phyloP scores from a whole-genome alignment of 805 yeast genomes.

The Hanseniaspora lindneri region DNA sequence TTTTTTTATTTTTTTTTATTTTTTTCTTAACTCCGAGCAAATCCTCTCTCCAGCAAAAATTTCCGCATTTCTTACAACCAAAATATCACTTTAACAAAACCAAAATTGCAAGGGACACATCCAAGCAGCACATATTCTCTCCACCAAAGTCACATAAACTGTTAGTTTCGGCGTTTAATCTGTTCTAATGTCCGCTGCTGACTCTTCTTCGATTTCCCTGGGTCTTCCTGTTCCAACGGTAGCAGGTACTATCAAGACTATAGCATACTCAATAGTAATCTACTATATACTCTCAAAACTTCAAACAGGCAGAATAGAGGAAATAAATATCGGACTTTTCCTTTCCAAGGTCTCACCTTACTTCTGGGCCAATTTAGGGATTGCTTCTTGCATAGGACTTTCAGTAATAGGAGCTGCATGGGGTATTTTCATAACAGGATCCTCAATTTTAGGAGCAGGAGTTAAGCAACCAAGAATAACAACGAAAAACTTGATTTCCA shows the following conservation, averaged over 20 bases:
- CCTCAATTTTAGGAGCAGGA: constrained; percentile 94
- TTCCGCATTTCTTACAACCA: constrained; percentile 4
- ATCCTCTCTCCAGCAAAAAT: no score
- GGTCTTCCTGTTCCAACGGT: constrained; percentile 18
- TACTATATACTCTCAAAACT: constrained; percentile 32
- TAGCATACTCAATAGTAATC: constrained; percentile 20
- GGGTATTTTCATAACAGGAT: constrained; percentile 95
- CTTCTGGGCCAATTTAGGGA: constrained; percentile 92
- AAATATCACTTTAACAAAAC: no score
- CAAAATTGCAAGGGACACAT: no score
- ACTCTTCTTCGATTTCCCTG: constrained; percentile 8
- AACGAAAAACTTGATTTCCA: constrained; percentile 88
- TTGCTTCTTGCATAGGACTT: constrained; percentile 80
- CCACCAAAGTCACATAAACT: no score
- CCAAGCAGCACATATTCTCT: no score
- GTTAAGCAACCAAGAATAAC: constrained; percentile 95
- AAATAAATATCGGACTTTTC: constrained; percentile 83
- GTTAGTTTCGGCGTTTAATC: no score
- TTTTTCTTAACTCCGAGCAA: background rate
- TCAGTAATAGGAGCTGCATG: constrained; percentile 97
- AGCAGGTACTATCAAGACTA: constrained; percentile 20
- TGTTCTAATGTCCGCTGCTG: background rate
- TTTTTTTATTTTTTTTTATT: no score
- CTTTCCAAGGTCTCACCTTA: constrained; percentile 80
- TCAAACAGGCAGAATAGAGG: constrained; percentile 85